Conservation (phyloP, 2,329 filamentous ascomycete genomes). For the Fusarium sp. region DNA sequence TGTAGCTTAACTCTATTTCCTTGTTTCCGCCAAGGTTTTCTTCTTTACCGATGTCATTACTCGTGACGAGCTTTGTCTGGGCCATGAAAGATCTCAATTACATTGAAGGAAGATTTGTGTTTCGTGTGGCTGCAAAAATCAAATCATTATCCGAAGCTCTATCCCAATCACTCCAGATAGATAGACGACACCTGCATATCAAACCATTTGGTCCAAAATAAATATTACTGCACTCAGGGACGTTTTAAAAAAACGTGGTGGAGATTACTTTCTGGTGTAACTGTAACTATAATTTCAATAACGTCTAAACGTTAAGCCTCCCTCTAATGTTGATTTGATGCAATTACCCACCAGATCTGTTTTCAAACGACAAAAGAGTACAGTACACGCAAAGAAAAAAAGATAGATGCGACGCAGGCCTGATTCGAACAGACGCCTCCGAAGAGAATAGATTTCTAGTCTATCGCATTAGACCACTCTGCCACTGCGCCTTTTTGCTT, state of each 20-base stretch:
- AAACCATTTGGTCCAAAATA: accelerated
- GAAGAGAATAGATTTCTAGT: conserved; percentile 35
- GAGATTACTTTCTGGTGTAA: not conserved
- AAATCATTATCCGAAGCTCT: not conserved
- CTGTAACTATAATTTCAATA: not conserved
- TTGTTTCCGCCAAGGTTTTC: not conserved
- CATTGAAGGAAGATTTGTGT: not conserved
- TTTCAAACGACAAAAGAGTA: not conserved
- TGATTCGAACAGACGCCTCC: conserved; percentile 33
- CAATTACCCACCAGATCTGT: not conserved
- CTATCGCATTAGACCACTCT: conserved; percentile 35
- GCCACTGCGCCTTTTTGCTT: conserved; percentile 24
- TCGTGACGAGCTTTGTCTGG: not conserved
- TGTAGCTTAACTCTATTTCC: conserved; percentile 3
- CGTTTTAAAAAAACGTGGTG: not conserved
- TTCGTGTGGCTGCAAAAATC: not conserved
- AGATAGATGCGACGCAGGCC: conserved; percentile 40
- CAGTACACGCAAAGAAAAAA: not conserved
- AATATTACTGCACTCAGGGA: not conserved
- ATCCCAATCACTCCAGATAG: not conserved
- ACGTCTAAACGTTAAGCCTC: not conserved
- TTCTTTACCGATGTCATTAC: not conserved
- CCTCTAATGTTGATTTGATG: not conserved
- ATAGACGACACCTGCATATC: not conserved
- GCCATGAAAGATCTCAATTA: not conserved